These are phyloP conservation scores for Ricinus communis DNA, from an alignment of 345 rosid genomes.

Conservation along the genomic window DNA sequence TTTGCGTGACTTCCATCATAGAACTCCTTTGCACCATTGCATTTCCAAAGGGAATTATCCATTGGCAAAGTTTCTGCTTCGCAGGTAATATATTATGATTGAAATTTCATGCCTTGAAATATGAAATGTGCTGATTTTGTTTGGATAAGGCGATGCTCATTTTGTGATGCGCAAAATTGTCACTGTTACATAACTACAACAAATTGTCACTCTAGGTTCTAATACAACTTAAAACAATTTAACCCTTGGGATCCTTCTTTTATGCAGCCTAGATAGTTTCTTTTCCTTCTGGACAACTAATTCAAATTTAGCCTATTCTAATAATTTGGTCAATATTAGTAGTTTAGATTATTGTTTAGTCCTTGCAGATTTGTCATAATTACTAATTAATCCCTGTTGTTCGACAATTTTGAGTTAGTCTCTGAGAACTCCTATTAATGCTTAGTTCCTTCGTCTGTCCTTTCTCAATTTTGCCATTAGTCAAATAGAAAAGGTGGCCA, in stretches of 20 bases:
- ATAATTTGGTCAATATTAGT: no score
- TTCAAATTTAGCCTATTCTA: no score
- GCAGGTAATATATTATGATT: slow-evolving; percentile 45
- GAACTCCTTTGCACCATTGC: slow-evolving; percentile 85
- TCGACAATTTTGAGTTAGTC: no score
- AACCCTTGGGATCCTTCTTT: neutral
- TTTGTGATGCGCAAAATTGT: neutral
- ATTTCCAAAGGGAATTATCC: slow-evolving; percentile 52
- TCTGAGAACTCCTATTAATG: no score
- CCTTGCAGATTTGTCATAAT: no score
- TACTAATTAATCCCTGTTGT: no score
- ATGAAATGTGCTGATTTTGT: neutral
- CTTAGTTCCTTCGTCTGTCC: no score
- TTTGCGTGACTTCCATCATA: slow-evolving; percentile 65
- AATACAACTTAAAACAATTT: neutral
- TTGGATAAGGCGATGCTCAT: neutral
- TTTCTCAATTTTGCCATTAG: no score
- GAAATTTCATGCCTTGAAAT: neutral
- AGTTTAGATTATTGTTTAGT: no score
- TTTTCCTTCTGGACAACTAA: no score
- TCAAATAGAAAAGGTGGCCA: no score
- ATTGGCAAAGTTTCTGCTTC: slow-evolving; percentile 70
- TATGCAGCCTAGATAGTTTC: neutral
- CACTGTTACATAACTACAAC: neutral
- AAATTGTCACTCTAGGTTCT: neutral